phyloP scores from a whole-genome alignment of 78 protist species.

The Guillardia theta region DNA sequence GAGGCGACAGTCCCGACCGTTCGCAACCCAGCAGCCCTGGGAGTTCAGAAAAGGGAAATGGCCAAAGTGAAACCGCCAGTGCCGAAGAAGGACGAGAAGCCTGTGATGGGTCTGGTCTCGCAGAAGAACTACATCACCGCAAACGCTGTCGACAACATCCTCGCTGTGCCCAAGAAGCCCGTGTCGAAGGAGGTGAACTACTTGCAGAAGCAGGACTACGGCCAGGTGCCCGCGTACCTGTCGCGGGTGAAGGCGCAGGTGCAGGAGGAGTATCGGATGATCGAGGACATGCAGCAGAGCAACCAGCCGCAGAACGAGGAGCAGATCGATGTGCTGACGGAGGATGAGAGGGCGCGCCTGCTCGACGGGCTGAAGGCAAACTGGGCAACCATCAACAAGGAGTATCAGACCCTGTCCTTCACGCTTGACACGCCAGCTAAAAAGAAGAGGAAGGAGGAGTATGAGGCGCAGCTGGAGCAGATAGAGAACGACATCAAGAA shows the following conservation, averaged over 20 bases:
- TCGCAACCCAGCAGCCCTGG: neutral
- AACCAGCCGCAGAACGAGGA: neutral
- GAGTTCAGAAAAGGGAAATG: neutral
- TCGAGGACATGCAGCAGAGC: slow-evolving; percentile 34
- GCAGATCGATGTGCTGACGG: neutral
- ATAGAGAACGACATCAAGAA: slow-evolving; percentile 50
- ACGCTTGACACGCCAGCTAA: slow-evolving; percentile 60
- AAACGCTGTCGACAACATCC: slow-evolving; percentile 65
- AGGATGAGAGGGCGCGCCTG: slow-evolving; percentile 44
- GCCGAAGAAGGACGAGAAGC: slow-evolving; percentile 39
- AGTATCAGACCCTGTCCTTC: slow-evolving; percentile 61
- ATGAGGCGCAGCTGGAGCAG: slow-evolving; percentile 58
- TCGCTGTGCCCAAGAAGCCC: slow-evolving; percentile 17
- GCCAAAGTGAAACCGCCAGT: neutral
- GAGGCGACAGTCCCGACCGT: neutral
- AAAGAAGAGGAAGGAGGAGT: slow-evolving; percentile 44
- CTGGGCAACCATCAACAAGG: slow-evolving; percentile 60
- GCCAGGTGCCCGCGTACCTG: slow-evolving; percentile 64
- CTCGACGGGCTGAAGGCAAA: slow-evolving; percentile 48
- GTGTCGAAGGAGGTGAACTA: slow-evolving; percentile 23
- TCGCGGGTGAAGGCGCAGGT: slow-evolving; percentile 45
- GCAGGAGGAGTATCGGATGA: slow-evolving; percentile 21
- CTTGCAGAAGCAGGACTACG: slow-evolving; percentile 36
- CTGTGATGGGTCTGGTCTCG: slow-evolving; percentile 45
- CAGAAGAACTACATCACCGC: slow-evolving; percentile 59